phyloP scores from a whole-genome alignment of 129 eudicot species.

The Erigeron canadensis region DNA sequence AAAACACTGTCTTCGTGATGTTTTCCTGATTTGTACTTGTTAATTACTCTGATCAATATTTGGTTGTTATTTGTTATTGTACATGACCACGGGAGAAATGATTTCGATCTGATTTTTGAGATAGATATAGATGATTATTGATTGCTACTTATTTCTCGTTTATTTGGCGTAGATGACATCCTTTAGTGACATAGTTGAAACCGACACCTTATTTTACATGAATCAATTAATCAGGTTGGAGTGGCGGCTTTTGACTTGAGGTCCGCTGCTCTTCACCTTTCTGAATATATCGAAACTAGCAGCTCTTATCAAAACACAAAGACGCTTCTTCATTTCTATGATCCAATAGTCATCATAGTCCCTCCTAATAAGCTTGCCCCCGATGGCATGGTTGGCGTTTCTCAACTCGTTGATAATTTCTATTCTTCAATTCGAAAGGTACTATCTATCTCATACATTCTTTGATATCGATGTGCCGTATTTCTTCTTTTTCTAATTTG shows the following conservation, averaged over 20 bases:
- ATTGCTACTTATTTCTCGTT: too few relatives aligned
- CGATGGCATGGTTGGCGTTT: conserved; percentile 90
- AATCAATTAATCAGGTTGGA: conserved; percentile 63
- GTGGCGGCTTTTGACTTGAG: conserved; percentile 97
- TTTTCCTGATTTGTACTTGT: background rate
- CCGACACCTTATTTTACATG: background rate
- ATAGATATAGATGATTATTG: background rate
- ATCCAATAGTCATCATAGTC: conserved; percentile 78
- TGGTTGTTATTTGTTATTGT: background rate
- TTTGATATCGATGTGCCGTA: background rate
- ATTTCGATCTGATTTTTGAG: background rate
- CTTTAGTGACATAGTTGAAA: too few relatives aligned
- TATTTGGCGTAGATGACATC: too few relatives aligned
- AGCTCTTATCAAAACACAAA: conserved; percentile 89
- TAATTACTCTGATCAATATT: background rate
- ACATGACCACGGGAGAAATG: background rate
- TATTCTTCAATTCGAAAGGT: conserved; percentile 80
- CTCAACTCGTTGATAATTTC: conserved; percentile 73
- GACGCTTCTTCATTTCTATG: conserved; percentile 85
- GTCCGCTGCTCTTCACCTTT: conserved; percentile 91
- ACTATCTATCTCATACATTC: background rate
- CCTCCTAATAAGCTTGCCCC: conserved; percentile 85
- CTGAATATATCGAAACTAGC: conserved; percentile 95
- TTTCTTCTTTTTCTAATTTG: conserved; percentile 12
- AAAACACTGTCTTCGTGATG: too few relatives aligned